Evolutionary conservation across 1,139 yeast species (phyloP), one percentile per base, ranked within the genome.

Genomic region (Hansenula lynferdii): DNA sequence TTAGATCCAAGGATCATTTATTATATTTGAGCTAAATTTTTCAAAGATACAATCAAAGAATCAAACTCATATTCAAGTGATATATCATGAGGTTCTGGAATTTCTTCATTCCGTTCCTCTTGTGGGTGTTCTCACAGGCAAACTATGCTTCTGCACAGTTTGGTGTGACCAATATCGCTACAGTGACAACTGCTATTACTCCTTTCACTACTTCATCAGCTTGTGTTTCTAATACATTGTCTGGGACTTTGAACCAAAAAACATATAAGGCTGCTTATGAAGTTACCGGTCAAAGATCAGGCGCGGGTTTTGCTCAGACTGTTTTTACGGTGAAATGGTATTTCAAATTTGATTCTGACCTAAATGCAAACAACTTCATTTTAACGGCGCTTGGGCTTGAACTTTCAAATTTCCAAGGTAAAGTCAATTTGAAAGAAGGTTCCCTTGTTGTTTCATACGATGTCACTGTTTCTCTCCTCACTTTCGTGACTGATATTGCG

Each of bases 371-470:
- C 11, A 36, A 28, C 16, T 42, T 47, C 35, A 12, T 18, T 9
- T 43, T 41, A 4, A 19, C 23, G 6, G 10, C 28, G 4, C 24
- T 20, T 9, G 51, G 51, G 22, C 9, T 30, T 4, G 35, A 45
- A 17, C 36, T 47, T 15, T 17, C 30, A 8, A 29, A 33, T 20
- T 18, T 46, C 8, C 1, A 18, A 8, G 50, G 47, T 34, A 32
- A 21, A 15, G 50, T 41, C 12, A 48, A 48, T 36, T 23, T 42
- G 14, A 33, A 38, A 6, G 41, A 42, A 10, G 51, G 51, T 39
- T 35, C 46, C 1, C 29, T 42, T 19, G 17, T 43, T n/a, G 27
- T 37, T 16, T 27, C 38, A 14, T 46, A 46, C 33, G 31, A 31
- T 11, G 29, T 36, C 15, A 20, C 39, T 6, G 16, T 35, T 20